Conservation (phyloP, 768 basidiomycete species). For the Lanmaoa pseudosensibilis region DNA sequence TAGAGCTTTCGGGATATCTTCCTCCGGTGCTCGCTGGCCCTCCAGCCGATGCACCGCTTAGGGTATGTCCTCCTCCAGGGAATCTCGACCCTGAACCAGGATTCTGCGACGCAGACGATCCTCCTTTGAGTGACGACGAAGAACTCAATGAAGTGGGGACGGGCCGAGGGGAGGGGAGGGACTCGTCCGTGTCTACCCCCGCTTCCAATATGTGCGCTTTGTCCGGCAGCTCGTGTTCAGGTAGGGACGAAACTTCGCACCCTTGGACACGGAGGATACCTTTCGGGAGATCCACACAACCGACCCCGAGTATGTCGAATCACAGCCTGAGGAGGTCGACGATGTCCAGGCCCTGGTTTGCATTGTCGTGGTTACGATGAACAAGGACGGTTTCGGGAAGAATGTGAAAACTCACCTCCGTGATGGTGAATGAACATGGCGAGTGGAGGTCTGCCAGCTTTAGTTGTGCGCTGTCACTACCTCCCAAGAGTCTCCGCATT, state of each 20-base stretch:
- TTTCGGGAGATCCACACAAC: slow-evolving; percentile 90
- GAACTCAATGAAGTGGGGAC: slow-evolving; percentile 21
- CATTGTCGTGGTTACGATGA: neutral
- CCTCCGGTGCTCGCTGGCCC: slow-evolving; percentile 43
- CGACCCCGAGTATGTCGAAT: slow-evolving; percentile 98
- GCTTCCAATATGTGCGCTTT: slow-evolving; percentile 56
- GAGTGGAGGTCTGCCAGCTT: slow-evolving; percentile 82
- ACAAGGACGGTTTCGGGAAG: too few relatives aligned
- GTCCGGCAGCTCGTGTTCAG: slow-evolving; percentile 93
- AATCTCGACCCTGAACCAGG: slow-evolving; percentile 51
- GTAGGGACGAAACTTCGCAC: slow-evolving; percentile 82
- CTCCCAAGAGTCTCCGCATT: slow-evolving; percentile 92
- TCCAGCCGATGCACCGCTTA: slow-evolving; percentile 46
- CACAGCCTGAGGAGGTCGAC: slow-evolving; percentile 98
- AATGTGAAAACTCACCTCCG: slow-evolving; percentile 82
- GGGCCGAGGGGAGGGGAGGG: slow-evolving; percentile 18
- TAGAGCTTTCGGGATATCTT: slow-evolving; percentile 57
- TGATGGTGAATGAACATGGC: slow-evolving; percentile 90
- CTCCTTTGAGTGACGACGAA: slow-evolving; percentile 5
- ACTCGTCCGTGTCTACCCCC: slow-evolving; percentile 28
- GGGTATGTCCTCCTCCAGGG: slow-evolving; percentile 66
- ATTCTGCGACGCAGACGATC: slow-evolving; percentile 29
- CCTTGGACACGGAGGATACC: slow-evolving; percentile 90
- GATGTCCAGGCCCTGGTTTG: slow-evolving; percentile 68
- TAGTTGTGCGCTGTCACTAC: slow-evolving; percentile 87